Base-by-base conservation (phyloP, 2,329 filamentous ascomycete species). In the Cercospora canescens region DNA sequence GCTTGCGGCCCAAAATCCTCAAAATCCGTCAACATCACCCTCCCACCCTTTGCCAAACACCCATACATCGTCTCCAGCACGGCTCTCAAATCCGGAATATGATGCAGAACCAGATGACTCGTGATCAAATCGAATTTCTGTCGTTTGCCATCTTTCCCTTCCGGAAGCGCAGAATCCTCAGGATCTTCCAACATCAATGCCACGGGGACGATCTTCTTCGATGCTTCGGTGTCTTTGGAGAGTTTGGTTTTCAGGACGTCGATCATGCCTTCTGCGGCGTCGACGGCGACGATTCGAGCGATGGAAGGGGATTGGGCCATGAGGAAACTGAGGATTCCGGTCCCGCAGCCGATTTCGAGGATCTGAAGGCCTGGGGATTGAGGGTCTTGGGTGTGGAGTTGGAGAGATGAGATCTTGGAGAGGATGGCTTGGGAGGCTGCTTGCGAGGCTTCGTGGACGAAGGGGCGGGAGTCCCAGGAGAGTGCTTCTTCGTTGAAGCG, bases 201-300 rank as follows among this genome's bases (percentile, higher is more conserved):
- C 32, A 74, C 39, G 8, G 72, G 70, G 1, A 71, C 7, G 26
- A 73, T 72, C 24, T 73, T 73, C 9, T 66, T 68, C 11, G 69
- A 67, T 14, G 32, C 45, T 37, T 65, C 62, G 6, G 52, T 5
- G 35, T 66, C 39, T 48, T 67, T 66, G 3, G 63, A 32, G 1
- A 72, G 34, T 48, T 73, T 73, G 32, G 65, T 63, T 41, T 71
- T 69, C 16, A 73, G 28, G 1, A 73, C 71, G 26, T 71, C 64
- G 48, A 74, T 74, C 72, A 73, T 74, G 58, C 72, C 72, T 28
- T 74, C 66, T 11, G 71, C 72, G 2, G 71, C 71, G 48, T 74
- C 72, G 12, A 73, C 68, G 4, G 70, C 69, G 11, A 73, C 70
- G 12, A 73, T 65, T 24, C 65, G 66, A 7, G 52, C 60, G 1